Conservation (phyloP, 129 eudicot species). For the Erigeron canadensis region DNA sequence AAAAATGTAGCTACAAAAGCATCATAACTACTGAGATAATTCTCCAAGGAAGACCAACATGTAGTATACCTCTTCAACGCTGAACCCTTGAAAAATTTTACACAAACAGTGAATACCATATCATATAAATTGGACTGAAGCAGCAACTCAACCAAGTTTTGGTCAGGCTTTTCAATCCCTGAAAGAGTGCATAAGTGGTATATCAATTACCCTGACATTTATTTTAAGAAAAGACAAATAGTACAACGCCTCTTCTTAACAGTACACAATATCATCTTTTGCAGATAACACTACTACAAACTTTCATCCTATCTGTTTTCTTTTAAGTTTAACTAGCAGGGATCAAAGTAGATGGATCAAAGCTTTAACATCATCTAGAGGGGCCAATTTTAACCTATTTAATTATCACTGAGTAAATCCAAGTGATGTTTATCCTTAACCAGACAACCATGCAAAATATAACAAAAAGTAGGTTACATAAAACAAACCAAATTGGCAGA, state of each 20-base stretch:
- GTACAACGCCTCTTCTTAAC: too few relatives aligned
- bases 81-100: slow-evolving; percentile 85
- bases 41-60: slow-evolving; percentile 3
- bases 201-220: neutral
- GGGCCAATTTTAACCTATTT: neutral
- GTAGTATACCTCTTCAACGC: slow-evolving; percentile 62
- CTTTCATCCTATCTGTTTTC: neutral
- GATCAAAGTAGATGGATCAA: neutral
- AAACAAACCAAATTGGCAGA: neutral
- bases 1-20: slow-evolving; percentile 18
- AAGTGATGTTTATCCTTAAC: neutral
- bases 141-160: slow-evolving; percentile 77
- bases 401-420: neutral
- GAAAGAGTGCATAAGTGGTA: slow-evolving; percentile 22
- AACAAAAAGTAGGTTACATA: neutral
- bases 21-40: neutral
- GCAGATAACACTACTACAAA: neutral
- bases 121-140: slow-evolving; percentile 79
- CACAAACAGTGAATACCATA: slow-evolving; percentile 84
- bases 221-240: too few relatives aligned
- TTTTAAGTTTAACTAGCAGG: neutral
- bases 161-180: slow-evolving; percentile 57
- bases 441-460: neutral
- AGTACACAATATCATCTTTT: too few relatives aligned
- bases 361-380: neutral